Conservation (phyloP, 345 rosid genomes). For the Theobroma cacao region DNA sequence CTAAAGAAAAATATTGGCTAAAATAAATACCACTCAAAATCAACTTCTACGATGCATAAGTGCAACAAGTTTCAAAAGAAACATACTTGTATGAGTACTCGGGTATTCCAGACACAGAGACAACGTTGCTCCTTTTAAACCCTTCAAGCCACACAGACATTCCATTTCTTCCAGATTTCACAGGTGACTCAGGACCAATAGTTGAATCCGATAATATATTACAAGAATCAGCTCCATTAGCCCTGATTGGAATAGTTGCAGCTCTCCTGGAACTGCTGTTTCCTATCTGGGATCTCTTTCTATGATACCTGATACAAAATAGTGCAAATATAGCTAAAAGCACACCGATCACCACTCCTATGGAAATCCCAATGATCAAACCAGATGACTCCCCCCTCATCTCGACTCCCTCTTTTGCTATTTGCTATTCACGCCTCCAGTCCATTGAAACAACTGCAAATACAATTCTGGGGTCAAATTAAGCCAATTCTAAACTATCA, state of each 20-base stretch:
- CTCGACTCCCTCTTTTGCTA: slow-evolving; percentile 25
- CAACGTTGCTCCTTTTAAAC: slow-evolving; percentile 51
- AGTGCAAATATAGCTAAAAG: slow-evolving; percentile 62
- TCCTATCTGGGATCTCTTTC: slow-evolving; percentile 84
- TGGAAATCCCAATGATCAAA: slow-evolving; percentile 82
- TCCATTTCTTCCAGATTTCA: slow-evolving; percentile 59
- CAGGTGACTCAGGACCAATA: slow-evolving; percentile 82
- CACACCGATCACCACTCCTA: slow-evolving; percentile 92
- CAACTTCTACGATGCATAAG: slow-evolving; percentile 1
- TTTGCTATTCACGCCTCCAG: slow-evolving; percentile 31
- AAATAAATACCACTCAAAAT: slow-evolving; percentile 12
- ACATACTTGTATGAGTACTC: slow-evolving; percentile 90
- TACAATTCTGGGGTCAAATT: slow-evolving; percentile 18
- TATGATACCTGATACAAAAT: slow-evolving; percentile 59
- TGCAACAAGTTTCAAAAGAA: slow-evolving; percentile 9
- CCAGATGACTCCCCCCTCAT: slow-evolving; percentile 86
- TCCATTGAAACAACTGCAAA: slow-evolving; percentile 53
- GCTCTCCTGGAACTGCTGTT: slow-evolving; percentile 87
- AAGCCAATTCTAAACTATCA: slow-evolving; percentile 1
- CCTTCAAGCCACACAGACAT: slow-evolving; percentile 80
- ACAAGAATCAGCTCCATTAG: slow-evolving; percentile 75
- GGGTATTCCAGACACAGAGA: slow-evolving; percentile 86
- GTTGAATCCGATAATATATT: slow-evolving; percentile 79
- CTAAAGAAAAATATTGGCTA: not conserved
- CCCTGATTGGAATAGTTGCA: slow-evolving; percentile 69